These are phyloP conservation scores for Pseudocercospora crystallina DNA, from an alignment of 2,329 filamentous ascomycete species.

Conservation along the genomic window DNA sequence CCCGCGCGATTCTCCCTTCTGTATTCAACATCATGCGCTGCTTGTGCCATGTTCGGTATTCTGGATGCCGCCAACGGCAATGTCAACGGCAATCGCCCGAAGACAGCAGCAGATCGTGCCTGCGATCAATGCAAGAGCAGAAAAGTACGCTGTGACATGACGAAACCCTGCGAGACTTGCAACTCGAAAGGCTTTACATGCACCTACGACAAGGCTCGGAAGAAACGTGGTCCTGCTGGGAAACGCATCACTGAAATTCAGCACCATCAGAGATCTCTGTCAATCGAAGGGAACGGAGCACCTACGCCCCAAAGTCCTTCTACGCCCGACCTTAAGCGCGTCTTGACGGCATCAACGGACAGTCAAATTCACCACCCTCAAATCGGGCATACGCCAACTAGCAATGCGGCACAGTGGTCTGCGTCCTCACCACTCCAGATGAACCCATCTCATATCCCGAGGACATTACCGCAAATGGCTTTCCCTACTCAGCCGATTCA, in stretches of 20 bases:
- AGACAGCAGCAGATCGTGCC: conserved; percentile 32
- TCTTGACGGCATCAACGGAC: conserved; percentile 4
- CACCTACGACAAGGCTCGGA: conserved; percentile 44
- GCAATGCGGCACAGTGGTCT: conserved; percentile 3
- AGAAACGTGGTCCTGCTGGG: conserved; percentile 40
- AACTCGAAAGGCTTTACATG: conserved; percentile 41
- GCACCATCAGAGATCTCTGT: conserved; percentile 32
- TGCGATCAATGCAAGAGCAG: conserved; percentile 46
- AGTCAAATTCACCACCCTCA: conserved; percentile 1
- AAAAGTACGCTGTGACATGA: conserved; percentile 42
- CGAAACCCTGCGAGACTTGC: conserved; percentile 30
- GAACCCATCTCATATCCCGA: conserved; percentile 2
- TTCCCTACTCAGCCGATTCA: background rate
- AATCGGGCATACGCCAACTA: background rate
- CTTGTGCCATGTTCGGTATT: conserved; percentile 24
- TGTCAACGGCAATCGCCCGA: conserved; percentile 14
- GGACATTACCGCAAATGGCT: background rate
- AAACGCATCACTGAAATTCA: conserved; percentile 42
- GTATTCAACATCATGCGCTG: no score
- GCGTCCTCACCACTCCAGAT: conserved; percentile 5
- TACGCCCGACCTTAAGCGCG: background rate
- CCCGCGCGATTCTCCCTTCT: no score
- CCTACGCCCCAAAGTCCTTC: background rate
- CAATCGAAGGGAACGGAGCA: background rate
- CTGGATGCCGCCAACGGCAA: conserved; percentile 23